phyloP scores from a whole-genome alignment of 139 green algal genomes.

The Chlorella ohadii region DNA sequence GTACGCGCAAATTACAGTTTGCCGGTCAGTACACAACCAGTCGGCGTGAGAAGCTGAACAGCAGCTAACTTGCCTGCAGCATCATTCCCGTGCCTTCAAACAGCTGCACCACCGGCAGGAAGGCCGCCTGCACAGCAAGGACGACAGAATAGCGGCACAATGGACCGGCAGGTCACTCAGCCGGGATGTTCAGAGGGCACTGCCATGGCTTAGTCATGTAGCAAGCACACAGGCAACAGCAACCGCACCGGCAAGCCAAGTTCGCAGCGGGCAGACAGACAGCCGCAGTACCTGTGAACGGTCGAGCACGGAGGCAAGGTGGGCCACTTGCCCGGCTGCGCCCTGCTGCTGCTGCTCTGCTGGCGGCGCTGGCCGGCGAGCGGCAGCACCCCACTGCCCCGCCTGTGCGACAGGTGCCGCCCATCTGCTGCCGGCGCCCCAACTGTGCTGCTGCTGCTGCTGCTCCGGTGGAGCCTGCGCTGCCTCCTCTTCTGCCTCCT shows the following conservation, averaged over 20 bases:
- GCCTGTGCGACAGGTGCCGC: not conserved
- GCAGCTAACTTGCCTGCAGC: not conserved
- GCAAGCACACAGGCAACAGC: no score
- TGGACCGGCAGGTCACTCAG: no score
- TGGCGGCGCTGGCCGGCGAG: not conserved
- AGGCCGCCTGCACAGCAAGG: conserved; percentile 23
- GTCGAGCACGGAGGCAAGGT: conserved; percentile 10
- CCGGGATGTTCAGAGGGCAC: no score
- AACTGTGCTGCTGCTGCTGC: conserved; percentile 1
- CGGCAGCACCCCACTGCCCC: not conserved
- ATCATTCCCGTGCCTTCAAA: conserved; percentile 27
- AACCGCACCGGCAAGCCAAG: no score
- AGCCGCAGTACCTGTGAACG: conserved; percentile 6
- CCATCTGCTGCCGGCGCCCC: no score
- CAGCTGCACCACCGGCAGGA: conserved; percentile 28
- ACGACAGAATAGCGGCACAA: no score
- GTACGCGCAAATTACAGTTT: no score
- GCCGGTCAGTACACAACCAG: no score
- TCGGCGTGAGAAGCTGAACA: no score
- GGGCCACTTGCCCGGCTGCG: not conserved
- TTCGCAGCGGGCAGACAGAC: no score
- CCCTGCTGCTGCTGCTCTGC: not conserved
- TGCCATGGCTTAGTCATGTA: no score
- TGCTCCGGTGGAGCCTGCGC: not conserved
- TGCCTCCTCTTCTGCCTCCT: not conserved